Percentiles rank a stretch among this genome's conserved stretches.
Conservation (phyloP, 2,329 filamentous ascomycete species). For the Sclerotinia borealis region DNA sequence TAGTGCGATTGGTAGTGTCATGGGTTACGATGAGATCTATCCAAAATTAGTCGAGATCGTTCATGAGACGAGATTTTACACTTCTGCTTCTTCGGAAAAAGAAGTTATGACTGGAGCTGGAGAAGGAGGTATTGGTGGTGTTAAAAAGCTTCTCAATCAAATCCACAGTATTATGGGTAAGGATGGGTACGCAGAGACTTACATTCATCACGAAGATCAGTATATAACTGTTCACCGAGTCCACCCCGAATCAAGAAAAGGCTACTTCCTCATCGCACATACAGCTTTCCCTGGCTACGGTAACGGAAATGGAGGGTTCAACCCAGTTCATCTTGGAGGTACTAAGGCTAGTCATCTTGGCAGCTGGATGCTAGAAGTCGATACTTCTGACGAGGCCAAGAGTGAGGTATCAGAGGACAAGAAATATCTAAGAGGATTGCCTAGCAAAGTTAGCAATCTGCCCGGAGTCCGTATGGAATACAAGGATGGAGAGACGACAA, state of each 20-base stretch:
- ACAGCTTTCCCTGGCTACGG: slow-evolving; percentile 92
- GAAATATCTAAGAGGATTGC: slow-evolving; percentile 70
- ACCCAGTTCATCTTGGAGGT: slow-evolving; percentile 71
- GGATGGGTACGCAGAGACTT: slow-evolving; percentile 89
- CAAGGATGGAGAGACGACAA: slow-evolving; percentile 67
- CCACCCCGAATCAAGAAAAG: slow-evolving; percentile 84
- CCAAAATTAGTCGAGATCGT: slow-evolving; percentile 91
- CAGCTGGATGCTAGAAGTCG: slow-evolving; percentile 87
- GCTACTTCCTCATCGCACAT: slow-evolving; percentile 92
- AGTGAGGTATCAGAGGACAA: slow-evolving; percentile 61
- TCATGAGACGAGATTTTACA: slow-evolving; percentile 78
- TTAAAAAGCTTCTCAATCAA: slow-evolving; percentile 90
- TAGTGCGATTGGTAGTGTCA: slow-evolving; percentile 89
- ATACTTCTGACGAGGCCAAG: slow-evolving; percentile 65
- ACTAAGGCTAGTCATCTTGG: slow-evolving; percentile 82
- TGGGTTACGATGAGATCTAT: slow-evolving; percentile 97
- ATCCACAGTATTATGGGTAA: slow-evolving; percentile 95
- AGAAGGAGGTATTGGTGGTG: slow-evolving; percentile 78
- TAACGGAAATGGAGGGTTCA: slow-evolving; percentile 74
- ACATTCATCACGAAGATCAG: slow-evolving; percentile 93
- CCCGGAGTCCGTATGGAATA: slow-evolving; percentile 67
- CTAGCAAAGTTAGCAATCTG: slow-evolving; percentile 70
- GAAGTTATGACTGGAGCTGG: slow-evolving; percentile 60
- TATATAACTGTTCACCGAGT: slow-evolving; percentile 96
- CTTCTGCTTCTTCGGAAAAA: slow-evolving; percentile 63